A percentile compares a stretch with the other conserved stretches of the same genome.
Conservation (phyloP, 139 green algal genomes). For the Coelastrella sp. region DNA sequence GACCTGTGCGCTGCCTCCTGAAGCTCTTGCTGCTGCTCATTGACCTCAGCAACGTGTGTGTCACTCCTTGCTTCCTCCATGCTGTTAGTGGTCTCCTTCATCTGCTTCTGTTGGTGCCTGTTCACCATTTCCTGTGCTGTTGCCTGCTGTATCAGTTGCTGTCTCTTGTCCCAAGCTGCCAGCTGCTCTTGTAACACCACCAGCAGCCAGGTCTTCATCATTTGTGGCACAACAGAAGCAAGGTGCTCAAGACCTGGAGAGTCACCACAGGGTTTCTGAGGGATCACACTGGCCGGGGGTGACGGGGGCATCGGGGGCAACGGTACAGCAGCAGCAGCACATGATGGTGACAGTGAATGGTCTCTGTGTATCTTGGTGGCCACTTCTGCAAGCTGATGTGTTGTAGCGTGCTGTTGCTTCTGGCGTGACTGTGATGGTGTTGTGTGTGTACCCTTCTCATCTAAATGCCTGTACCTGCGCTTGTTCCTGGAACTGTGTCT, state of each 20-base stretch:
- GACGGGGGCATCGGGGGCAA: background rate
- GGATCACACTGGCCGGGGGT: background rate
- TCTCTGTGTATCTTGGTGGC: too few relatives aligned
- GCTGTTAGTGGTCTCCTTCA: background rate
- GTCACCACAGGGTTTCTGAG: background rate
- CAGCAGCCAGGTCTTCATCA: background rate
- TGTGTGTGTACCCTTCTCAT: too few relatives aligned
- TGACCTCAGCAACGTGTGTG: background rate
- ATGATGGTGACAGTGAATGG: too few relatives aligned
- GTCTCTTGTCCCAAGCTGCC: background rate
- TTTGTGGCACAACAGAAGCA: background rate
- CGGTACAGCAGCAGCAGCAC: too few relatives aligned
- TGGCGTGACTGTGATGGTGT: too few relatives aligned
- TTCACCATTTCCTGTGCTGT: background rate
- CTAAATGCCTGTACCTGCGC: too few relatives aligned
- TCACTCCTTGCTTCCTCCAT: background rate
- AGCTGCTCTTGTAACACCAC: background rate
- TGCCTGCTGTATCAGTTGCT: background rate
- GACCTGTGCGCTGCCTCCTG: too few relatives aligned
- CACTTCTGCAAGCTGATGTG: too few relatives aligned
- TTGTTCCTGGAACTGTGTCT: too few relatives aligned
- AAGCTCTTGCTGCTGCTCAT: background rate
- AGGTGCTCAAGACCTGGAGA: background rate
- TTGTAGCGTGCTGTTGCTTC: too few relatives aligned
- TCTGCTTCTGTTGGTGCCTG: slow-evolving; percentile 10